phyloP scores from a whole-genome alignment of 208 protist genomes.

The Vickermania spadyakhi region DNA sequence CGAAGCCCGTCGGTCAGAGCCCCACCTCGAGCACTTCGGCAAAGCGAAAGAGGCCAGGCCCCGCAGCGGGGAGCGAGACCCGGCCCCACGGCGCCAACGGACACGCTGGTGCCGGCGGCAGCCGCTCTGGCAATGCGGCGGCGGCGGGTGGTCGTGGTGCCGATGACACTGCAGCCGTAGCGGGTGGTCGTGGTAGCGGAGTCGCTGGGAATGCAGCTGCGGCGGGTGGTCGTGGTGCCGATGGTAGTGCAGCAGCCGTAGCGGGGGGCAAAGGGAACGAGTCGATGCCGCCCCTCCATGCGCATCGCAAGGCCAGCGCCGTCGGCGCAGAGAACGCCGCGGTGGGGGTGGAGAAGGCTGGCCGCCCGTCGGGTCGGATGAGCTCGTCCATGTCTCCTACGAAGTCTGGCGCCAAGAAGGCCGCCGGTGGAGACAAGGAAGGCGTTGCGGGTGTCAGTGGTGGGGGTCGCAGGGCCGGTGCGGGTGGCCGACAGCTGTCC shows the following conservation, averaged over 20 bases:
- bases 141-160: neutral
- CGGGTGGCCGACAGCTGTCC: too few species aligned
- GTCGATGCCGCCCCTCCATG: neutral
- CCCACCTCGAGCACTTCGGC: neutral
- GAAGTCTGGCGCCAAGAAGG: too few species aligned
- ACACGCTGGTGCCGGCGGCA: neutral
- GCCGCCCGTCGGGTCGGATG: too few species aligned
- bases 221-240: neutral
- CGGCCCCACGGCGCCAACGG: slow-evolving; percentile 1
- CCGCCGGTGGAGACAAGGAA: too few species aligned
- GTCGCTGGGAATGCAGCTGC: neutral
- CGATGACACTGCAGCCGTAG: neutral
- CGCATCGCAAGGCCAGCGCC: neutral
- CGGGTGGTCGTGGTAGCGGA: neutral
- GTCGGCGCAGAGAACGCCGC: too few species aligned
- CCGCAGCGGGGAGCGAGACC: neutral
- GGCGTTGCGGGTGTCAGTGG: too few species aligned
- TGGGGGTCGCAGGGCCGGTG: too few species aligned
- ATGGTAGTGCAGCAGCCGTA: too few species aligned
- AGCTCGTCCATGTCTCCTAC: too few species aligned
- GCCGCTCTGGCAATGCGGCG: neutral
- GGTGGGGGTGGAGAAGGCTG: too few species aligned
- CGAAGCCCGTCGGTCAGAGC: neutral
- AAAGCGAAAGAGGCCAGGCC: neutral
- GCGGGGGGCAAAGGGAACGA: neutral